phyloP scores from a whole-genome alignment of 768 basidiomycete genomes.

The Udeniomyces megalosporus region DNA sequence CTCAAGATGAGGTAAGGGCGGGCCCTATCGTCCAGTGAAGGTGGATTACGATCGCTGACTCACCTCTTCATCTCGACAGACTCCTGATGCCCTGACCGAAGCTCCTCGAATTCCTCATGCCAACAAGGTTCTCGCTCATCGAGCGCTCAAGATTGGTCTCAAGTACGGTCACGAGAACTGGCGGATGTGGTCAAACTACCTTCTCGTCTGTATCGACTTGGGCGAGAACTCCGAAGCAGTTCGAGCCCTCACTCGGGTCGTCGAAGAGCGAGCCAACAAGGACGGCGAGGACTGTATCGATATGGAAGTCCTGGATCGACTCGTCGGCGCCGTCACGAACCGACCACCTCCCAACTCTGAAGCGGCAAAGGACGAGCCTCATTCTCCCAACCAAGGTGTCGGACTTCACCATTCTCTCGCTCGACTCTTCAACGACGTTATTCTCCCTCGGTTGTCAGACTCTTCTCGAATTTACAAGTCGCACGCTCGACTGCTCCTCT shows the following conservation, averaged over 20 bases:
- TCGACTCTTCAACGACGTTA: conserved; percentile 55
- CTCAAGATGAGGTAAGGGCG: neutral
- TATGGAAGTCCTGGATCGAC: conserved; percentile 68
- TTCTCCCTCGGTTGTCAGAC: conserved; percentile 63
- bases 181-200: conserved; percentile 98
- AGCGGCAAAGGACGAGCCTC: conserved; percentile 18
- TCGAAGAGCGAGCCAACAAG: conserved; percentile 51
- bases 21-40: neutral
- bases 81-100: neutral
- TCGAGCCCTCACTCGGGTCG: conserved; percentile 62
- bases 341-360: conserved; percentile 20
- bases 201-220: conserved; percentile 80
- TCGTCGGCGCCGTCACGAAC: conserved; percentile 72
- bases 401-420: conserved; percentile 51
- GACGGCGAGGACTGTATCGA: conserved; percentile 49
- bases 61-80: neutral
- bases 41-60: neutral
- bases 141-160: conserved; percentile 78
- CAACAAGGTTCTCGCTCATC: conserved; percentile 75
- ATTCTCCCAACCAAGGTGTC: conserved; percentile 42
- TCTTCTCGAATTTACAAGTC: conserved; percentile 63
- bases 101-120: conserved; percentile 26
- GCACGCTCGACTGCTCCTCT: conserved; percentile 62
- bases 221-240: conserved; percentile 80
- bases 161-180: conserved; percentile 74